Percentiles rank a stretch among this genome's conserved stretches.
These are phyloP conservation scores for Phytophthora sansomeana DNA, from an alignment of 352 stramenopile species.

Conservation along the genomic window DNA sequence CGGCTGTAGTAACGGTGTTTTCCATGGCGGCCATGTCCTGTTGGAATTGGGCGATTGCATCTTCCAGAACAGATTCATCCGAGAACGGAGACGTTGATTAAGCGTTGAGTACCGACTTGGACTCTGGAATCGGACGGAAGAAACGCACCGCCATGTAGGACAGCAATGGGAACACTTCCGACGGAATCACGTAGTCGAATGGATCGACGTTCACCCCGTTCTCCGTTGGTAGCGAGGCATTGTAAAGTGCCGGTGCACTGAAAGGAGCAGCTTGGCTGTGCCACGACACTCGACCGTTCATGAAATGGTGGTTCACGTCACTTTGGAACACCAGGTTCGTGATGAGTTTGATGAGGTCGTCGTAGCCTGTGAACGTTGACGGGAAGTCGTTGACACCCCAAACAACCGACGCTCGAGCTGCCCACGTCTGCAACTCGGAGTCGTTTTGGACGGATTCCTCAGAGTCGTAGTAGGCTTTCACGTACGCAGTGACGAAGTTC, in stretches of 20 bases:
- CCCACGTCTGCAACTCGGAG: slow-evolving; percentile 54
- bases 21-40: slow-evolving; percentile 29
- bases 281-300: slow-evolving; percentile 49
- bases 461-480: slow-evolving; percentile 43
- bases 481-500: slow-evolving; percentile 40
- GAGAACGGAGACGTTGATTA: slow-evolving; percentile 35
- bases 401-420: slow-evolving; percentile 25
- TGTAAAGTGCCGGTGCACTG: slow-evolving; percentile 37
- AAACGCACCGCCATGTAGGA: slow-evolving; percentile 34
- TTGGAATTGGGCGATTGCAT: slow-evolving; percentile 35
- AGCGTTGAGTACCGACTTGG: slow-evolving; percentile 25
- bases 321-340: slow-evolving; percentile 44
- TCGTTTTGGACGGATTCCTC: slow-evolving; percentile 35
- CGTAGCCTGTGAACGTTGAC: slow-evolving; percentile 18
- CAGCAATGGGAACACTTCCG: slow-evolving; percentile 29
- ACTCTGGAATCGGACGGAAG: slow-evolving; percentile 25
- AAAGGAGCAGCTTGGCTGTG: slow-evolving; percentile 38
- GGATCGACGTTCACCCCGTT: slow-evolving; percentile 35
- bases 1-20: slow-evolving; percentile 55
- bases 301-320: slow-evolving; percentile 48
- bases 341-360: slow-evolving; percentile 35
- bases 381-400: slow-evolving; percentile 43
- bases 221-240: slow-evolving; percentile 29
- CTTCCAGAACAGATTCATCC: slow-evolving; percentile 19
- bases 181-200: slow-evolving; percentile 57